Base-by-base conservation (phyloP, 2,329 filamentous ascomycete species). In the Chrysoporthe cubensis region DNA sequence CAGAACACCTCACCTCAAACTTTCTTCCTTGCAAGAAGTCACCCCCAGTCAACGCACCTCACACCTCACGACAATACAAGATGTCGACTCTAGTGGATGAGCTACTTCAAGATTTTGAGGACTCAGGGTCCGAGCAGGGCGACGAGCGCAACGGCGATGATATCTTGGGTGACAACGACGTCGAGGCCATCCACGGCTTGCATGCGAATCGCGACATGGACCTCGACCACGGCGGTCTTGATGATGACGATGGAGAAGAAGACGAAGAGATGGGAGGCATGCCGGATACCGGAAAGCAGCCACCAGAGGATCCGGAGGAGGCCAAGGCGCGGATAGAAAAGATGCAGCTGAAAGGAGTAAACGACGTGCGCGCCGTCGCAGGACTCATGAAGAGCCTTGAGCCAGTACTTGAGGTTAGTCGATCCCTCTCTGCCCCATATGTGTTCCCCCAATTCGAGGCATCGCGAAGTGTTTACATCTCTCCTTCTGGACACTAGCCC, bases 1-100 rank as follows among this genome's bases (percentile, higher is more conserved):
- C n/a, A 54, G 26, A 9, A 14, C 40, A 11, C 8, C 48, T 5
- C 6, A 18, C n/a, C 32, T 26, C 26, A 26, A 16, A 40, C n/a
- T 48, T 21, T 26, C 40, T 18, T 7, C 18, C 21, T 7, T 16
- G 32, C 14, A n/a, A 43, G 48, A 16, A 50, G 5, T 50, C 32
- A 52, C 26, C 50, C 14, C 4, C 16, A 58, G 26, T 57, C 14
- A 32, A 57, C 46, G 52, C n/a, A 16, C 59, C 43, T 56, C 21
- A 48, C 26, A 16, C 52, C 52, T 57, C 8, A 62, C 13, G 37
- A 9, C 40, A 60, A 61, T 66, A 40, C 75, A 79, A 70, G 64
- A 96, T 97, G 94, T 93, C 95, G 78, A 96, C 93, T 57, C 86
- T 96, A 71, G 95, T 93, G 71, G 94, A 98, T 75, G 95, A 98